Base-by-base conservation (phyloP, 2,329 filamentous ascomycete genomes). In the Penicillium hesseltinei region DNA sequence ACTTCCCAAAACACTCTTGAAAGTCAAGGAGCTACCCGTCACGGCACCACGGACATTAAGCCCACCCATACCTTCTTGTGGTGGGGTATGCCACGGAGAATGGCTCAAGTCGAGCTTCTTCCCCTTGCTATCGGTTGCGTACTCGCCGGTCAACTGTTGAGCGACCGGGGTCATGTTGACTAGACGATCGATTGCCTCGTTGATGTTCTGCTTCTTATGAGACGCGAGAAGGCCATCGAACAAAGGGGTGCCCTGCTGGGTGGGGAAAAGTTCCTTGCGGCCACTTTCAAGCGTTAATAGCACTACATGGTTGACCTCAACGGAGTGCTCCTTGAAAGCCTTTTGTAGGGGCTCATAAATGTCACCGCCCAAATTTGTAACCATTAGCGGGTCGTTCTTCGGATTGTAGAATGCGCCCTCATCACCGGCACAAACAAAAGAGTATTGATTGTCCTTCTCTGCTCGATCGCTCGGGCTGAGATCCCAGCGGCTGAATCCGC, bases 211-310 rank as follows among this genome's bases (percentile, higher is more conserved):
- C 15, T 65, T 58, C 9, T 60, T 57, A 23, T 73, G 67, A 5
- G 71, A 70, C 10, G 68, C 66, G 25, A 72, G 59, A 21, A 77
- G 64, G 19, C 58, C 60, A 23, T 76, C 64, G 49, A 75, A 72
- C 15, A 77, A 58, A 4, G 64, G 64, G 17, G 68, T 71, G 17
- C 68, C 69, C 48, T 73, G 71, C 49, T 73, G 71, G 51, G 75
- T 63, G 1, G 75, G 75, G 57, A 77, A 77, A 38, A 76, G 64
- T 40, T 77, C 74, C 49, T 76, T 77, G 38, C 75, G 68, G 6
- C 73, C 73, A 51, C 72, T 75, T 61, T 77, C 75, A n/a, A 77
- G 62, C 5, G 71, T 75, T 29, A 77, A 49, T 11, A 77, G 29
- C 8, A 77, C 65, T 1, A 77, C 67, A 62, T 77, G 71, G 29